Evolutionary conservation across 345 rosid genomes (phyloP), one percentile per base, ranked within the genome.

Genomic region (Acer negundo): DNA sequence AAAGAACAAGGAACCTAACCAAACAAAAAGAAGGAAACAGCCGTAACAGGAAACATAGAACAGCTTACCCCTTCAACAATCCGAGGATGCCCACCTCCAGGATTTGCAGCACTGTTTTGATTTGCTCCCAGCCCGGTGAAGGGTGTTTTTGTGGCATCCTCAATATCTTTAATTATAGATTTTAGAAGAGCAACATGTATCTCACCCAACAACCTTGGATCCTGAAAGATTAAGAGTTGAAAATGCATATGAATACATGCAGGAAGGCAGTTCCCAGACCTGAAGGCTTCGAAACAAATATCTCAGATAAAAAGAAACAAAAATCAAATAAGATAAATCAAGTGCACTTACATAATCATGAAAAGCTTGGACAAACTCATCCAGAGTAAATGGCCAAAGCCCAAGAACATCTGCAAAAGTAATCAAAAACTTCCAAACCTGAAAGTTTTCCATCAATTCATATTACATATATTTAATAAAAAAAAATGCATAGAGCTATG

Each of bases 351-450:
- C 97, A 79, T 88, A 85, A 79, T 94, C 98, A 88, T 94, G 97
- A 73, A 92, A 86, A 73, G 98, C 92, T 80, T 94, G 98, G 74
- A 89, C 83, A 84, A 92, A 90, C 90, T 94, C 97, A 84, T 94
- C 97, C 56, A 94, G 75, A 24, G 97, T 94, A 83, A 94, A 94
- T 67, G 98, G 96, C 98, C 98, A 94, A 75, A 94, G 83, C 76
- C 90, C 94, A 79, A 94, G 92, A 81, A 93, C 82, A 44, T 94
- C 98, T 0, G 91, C 86, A 72, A 94, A 94, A 67, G 91, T 88
- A 69, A 93, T 89, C 81, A 94, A 80, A 88, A 94, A 94, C 80
- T 92, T 91, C 97, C 97, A 94, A 23, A 89, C 93, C 98, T 94
- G 38, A 74, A 3, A 88, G 58, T 65, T 74, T 75, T 38, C 58